A percentile compares a stretch with the other conserved stretches of the same genome.
These are phyloP conservation scores for Aschersonia sp. DNA, from an alignment of 2,329 filamentous ascomycete genomes.

Conservation along the genomic window DNA sequence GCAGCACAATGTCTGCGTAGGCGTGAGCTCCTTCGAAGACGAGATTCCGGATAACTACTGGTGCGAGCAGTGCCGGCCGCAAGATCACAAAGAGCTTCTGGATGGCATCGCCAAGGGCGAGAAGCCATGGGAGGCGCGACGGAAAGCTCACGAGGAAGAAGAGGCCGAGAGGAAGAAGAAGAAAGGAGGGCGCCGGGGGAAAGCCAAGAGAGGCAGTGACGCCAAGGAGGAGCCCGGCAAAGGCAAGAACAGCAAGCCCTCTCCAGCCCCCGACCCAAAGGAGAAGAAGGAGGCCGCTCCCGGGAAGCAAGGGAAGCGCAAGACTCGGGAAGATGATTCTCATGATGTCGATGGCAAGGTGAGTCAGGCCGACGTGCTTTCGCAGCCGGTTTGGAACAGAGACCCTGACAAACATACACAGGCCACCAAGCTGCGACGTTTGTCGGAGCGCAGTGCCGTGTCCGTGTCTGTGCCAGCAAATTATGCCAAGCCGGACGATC, in stretches of 20 bases:
- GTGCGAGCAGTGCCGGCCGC: slow-evolving; percentile 79
- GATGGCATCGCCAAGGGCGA: slow-evolving; percentile 68
- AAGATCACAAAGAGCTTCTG: slow-evolving; percentile 69
- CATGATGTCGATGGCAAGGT: slow-evolving; percentile 38
- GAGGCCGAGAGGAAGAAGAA: slow-evolving; percentile 44
- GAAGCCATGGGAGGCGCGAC: slow-evolving; percentile 68
- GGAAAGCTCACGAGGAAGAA: slow-evolving; percentile 48
- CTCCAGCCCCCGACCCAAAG: slow-evolving; percentile 28
- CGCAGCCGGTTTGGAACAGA: neutral
- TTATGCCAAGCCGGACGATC: slow-evolving; percentile 36
- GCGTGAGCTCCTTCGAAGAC: slow-evolving; percentile 63
- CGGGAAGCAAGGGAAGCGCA: slow-evolving; percentile 37
- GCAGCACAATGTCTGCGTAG: slow-evolving; percentile 97
- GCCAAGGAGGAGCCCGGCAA: slow-evolving; percentile 44
- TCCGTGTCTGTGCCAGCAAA: slow-evolving; percentile 13
- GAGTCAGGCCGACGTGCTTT: slow-evolving; percentile 2
- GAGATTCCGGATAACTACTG: slow-evolving; percentile 75
- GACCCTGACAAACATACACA: slow-evolving; percentile 9
- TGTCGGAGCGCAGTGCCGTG: slow-evolving; percentile 32
- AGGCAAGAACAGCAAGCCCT: slow-evolving; percentile 19
- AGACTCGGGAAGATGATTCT: slow-evolving; percentile 42
- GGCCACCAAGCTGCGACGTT: slow-evolving; percentile 34
- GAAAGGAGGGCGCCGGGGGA: slow-evolving; percentile 45
- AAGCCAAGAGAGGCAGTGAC: slow-evolving; percentile 53
- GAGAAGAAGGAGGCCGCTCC: slow-evolving; percentile 30